Conservation (phyloP, 306 rosid genomes). For the Prunus armeniaca region DNA sequence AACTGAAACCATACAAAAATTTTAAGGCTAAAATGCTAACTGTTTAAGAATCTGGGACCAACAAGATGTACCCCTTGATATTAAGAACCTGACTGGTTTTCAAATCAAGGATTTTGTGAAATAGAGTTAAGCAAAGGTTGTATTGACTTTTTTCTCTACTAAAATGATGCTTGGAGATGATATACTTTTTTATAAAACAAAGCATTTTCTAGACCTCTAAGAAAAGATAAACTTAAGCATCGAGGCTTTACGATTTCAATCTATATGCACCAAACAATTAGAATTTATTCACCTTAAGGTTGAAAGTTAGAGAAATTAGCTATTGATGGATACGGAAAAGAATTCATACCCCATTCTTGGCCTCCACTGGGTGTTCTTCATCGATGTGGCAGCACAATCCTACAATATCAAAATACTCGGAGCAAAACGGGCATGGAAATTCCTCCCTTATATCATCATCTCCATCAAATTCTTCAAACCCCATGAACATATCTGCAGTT, state of each 20-base stretch:
- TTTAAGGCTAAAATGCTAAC: not conserved
- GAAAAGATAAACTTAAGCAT: not conserved
- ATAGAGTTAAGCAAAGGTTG: not conserved
- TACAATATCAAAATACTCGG: slow-evolving; percentile 85
- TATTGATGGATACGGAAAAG: not conserved
- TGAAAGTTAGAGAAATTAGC: not conserved
- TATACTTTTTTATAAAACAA: not conserved
- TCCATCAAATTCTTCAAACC: slow-evolving; percentile 81
- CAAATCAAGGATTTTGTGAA: not conserved
- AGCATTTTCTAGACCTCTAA: not conserved
- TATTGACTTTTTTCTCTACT: not conserved
- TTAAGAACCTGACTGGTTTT: not conserved
- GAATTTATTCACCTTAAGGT: not conserved
- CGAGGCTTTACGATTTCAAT: not conserved
- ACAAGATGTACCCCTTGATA: not conserved
- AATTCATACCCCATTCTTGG: slow-evolving; percentile 77
- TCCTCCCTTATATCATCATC: slow-evolving; percentile 91
- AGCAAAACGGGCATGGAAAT: slow-evolving; percentile 88
- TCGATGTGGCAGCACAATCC: slow-evolving; percentile 98
- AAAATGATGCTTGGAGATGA: not conserved
- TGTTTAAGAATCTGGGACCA: not conserved
- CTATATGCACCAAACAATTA: slow-evolving; percentile 8
- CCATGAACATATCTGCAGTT: slow-evolving; percentile 78
- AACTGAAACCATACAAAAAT: not conserved
- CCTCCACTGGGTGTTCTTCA: slow-evolving; percentile 90